Percentiles rank a stretch among this genome's conserved stretches.
Conservation (phyloP, 2,329 filamentous ascomycete species). For the Xenoacremonium recifei region DNA sequence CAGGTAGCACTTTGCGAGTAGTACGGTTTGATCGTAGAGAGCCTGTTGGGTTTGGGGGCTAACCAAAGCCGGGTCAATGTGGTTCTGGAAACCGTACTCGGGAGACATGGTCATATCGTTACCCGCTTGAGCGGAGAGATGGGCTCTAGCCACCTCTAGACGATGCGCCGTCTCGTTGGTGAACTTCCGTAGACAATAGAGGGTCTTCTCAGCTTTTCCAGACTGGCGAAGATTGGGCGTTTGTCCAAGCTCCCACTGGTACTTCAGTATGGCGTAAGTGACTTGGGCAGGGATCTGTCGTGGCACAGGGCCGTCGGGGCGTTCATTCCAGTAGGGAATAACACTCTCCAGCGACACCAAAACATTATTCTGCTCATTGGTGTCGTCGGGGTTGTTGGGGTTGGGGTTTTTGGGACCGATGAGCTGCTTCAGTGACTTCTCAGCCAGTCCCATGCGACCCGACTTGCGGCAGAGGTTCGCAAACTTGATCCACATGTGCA, state of each 20-base stretch:
- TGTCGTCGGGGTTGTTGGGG: too few relatives aligned
- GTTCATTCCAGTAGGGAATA: slow-evolving; percentile 57
- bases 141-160: slow-evolving; percentile 52
- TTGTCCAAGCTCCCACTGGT: slow-evolving; percentile 86
- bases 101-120: slow-evolving; percentile 43
- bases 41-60: slow-evolving; percentile 51
- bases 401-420: slow-evolving; percentile 68
- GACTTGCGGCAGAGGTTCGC: slow-evolving; percentile 97
- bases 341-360: slow-evolving; percentile 60
- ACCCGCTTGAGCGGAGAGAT: slow-evolving; percentile 45
- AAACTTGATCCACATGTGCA: slow-evolving; percentile 99
- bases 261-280: slow-evolving; percentile 96
- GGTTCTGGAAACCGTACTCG: slow-evolving; percentile 52
- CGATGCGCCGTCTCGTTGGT: slow-evolving; percentile 57
- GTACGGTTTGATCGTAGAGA: slow-evolving; percentile 60
- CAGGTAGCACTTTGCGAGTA: slow-evolving; percentile 93
- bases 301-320: slow-evolving; percentile 21
- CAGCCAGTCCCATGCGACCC: slow-evolving; percentile 87
- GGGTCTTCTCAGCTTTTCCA: slow-evolving; percentile 51
- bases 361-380: too few relatives aligned
- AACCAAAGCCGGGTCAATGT: slow-evolving; percentile 43
- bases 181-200: slow-evolving; percentile 60
- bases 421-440: slow-evolving; percentile 91
- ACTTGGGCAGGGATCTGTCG: slow-evolving; percentile 69
- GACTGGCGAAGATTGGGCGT: slow-evolving; percentile 43